phyloP scores from a whole-genome alignment of 306 rosid species.

The Sphenostylis stenocarpa region DNA sequence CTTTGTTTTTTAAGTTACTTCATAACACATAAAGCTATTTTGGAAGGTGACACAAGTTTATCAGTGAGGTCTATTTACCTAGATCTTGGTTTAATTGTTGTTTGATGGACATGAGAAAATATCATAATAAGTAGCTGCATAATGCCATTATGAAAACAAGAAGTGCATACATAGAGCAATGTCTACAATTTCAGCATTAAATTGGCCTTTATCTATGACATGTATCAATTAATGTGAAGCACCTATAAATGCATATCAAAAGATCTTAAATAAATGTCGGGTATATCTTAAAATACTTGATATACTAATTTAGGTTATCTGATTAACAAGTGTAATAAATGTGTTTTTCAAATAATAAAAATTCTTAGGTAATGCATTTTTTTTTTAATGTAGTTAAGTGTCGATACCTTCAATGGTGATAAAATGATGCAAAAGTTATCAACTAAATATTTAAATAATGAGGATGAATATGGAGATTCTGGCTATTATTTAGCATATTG shows the following conservation, averaged over 20 bases:
- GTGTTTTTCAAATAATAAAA: neutral
- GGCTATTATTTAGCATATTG: neutral
- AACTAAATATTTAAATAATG: neutral
- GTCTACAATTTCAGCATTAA: neutral
- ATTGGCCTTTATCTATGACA: neutral
- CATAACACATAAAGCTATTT: constrained; percentile 30
- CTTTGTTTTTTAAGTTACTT: constrained; percentile 48
- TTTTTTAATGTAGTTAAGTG: neutral
- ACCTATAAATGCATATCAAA: neutral
- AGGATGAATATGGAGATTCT: neutral
- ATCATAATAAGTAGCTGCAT: neutral
- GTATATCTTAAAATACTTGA: neutral
- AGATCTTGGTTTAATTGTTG: neutral
- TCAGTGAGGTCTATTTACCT: neutral
- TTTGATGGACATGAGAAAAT: neutral
- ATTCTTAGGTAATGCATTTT: neutral
- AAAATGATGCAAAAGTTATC: neutral
- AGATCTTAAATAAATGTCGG: neutral
- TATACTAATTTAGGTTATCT: neutral
- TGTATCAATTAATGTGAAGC: neutral
- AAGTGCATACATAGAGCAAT: too few species aligned
- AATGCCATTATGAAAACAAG: neutral
- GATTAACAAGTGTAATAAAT: neutral
- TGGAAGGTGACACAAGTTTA: constrained; percentile 31
- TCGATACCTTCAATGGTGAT: neutral